Conservation (phyloP, 179 eudicot species). For the Pouteria campechiana region DNA sequence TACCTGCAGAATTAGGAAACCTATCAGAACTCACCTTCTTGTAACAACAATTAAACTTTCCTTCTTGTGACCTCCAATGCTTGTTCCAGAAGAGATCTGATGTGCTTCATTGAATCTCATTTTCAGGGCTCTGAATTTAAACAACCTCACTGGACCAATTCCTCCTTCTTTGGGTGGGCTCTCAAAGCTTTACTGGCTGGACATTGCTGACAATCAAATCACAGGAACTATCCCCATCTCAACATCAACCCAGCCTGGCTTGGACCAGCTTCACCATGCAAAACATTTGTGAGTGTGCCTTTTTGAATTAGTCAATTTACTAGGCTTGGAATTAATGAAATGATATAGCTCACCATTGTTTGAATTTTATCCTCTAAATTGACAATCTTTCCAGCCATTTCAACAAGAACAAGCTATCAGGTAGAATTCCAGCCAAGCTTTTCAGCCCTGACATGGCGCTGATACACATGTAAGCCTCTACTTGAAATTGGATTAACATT, state of each 20-base stretch:
- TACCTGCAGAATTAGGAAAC: conserved; percentile 75
- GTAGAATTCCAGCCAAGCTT: conserved; percentile 52
- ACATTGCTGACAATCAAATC: conserved; percentile 73
- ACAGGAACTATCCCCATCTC: conserved; percentile 76
- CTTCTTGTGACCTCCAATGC: too few relatives aligned
- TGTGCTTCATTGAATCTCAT: too few relatives aligned
- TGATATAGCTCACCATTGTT: too few relatives aligned
- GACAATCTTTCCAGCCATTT: conserved; percentile 83
- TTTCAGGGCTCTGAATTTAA: conserved; percentile 71
- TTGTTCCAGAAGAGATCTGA: too few relatives aligned
- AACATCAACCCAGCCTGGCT: conserved; percentile 39
- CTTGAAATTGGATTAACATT: neutral
- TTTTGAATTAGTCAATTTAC: too few relatives aligned
- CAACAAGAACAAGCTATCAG: conserved; percentile 84
- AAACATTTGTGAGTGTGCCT: conserved; percentile 96
- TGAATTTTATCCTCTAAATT: too few relatives aligned
- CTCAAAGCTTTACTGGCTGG: conserved; percentile 78
- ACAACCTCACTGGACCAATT: conserved; percentile 68
- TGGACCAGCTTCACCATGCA: conserved; percentile 56
- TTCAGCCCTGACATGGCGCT: conserved; percentile 70
- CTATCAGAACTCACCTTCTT: conserved; percentile 54
- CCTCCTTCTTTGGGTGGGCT: conserved; percentile 77
- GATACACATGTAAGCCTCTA: conserved; percentile 68
- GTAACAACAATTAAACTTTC: conserved; percentile 29
- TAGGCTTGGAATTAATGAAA: too few relatives aligned